Evolutionary conservation across 495 filamentous ascomycete species (phyloP).

Genomic region (Choiromyces venosus): DNA sequence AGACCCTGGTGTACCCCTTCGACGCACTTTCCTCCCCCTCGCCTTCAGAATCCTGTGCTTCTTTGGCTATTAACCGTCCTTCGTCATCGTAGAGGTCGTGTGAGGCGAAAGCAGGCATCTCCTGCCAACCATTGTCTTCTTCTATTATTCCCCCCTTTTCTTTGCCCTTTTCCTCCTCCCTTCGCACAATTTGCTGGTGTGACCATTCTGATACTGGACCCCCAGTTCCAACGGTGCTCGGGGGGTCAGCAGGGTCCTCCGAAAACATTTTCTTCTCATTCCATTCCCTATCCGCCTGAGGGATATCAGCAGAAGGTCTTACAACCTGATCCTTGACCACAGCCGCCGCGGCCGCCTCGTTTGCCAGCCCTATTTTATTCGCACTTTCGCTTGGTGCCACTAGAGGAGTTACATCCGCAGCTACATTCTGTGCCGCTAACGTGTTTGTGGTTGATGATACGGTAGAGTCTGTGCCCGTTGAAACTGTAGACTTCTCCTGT

Average conservation of each 20-base stretch:
- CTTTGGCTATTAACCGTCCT: conserved; percentile 74
- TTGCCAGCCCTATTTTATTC: not conserved
- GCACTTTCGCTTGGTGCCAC: not conserved
- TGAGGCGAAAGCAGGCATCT: conserved; percentile 86
- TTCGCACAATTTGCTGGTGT: conserved; percentile 67
- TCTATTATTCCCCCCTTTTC: conserved; percentile 46
- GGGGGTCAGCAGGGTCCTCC: conserved; percentile 33
- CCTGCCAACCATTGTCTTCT: conserved; percentile 71
- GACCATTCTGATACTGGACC: conserved; percentile 72
- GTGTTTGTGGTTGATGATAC: not conserved
- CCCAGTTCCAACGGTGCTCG: conserved; percentile 23
- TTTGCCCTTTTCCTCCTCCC: conserved; percentile 44
- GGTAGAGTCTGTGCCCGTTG: not conserved
- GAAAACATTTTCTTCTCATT: conserved; percentile 42
- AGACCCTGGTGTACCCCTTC: conserved; percentile 88
- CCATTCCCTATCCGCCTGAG: conserved; percentile 33
- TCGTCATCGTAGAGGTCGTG: conserved; percentile 95
- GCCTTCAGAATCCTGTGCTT: conserved; percentile 63
- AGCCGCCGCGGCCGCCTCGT: not conserved
- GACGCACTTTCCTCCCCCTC: conserved; percentile 74
- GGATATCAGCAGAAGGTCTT: conserved; percentile 14
- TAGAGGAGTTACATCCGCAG: not conserved
- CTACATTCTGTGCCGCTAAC: not conserved
- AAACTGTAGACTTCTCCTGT: not conserved
- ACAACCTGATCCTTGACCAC: not conserved